phyloP scores from a whole-genome alignment of 768 basidiomycete species.

The Russula vinacea region DNA sequence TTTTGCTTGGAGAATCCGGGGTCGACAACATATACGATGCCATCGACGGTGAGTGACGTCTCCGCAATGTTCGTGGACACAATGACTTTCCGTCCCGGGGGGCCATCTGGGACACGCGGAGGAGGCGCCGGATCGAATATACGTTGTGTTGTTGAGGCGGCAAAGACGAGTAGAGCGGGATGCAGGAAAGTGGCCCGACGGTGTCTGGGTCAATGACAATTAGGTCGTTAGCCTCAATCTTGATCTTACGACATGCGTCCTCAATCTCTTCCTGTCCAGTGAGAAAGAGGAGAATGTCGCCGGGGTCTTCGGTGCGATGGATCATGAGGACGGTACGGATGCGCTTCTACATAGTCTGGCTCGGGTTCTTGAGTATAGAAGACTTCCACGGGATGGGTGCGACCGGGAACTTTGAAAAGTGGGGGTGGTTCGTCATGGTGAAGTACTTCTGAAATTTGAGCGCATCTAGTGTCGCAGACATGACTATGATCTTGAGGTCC shows the following conservation, averaged over 20 bases:
- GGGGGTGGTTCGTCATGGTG: conserved; percentile 54
- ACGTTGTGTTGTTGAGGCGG: conserved; percentile 93
- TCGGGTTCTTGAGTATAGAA: conserved; percentile 92
- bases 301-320: conserved; percentile 89
- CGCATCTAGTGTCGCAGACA: conserved; percentile 98
- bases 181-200: conserved; percentile 83
- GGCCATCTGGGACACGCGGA: conserved; percentile 57
- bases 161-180: conserved; percentile 93
- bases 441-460: conserved; percentile 98
- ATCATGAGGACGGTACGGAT: conserved; percentile 97
- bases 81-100: conserved; percentile 88
- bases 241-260: conserved; percentile 91
- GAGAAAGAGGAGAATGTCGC: conserved; percentile 90
- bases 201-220: conserved; percentile 62
- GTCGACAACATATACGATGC: conserved; percentile 97
- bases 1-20: conserved; percentile 98
- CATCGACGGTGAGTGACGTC: conserved; percentile 98
- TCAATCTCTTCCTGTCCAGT: conserved; percentile 99
- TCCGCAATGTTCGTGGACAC: conserved; percentile 98
- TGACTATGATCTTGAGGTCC: conserved; percentile 94
- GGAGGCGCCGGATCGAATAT: conserved; percentile 90
- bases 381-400: conserved; percentile 93
- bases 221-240: conserved; percentile 84
- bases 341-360: conserved; percentile 94
- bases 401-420: conserved; percentile 85